Conservation (phyloP, 768 basidiomycete species). For the Boletus sp. region DNA sequence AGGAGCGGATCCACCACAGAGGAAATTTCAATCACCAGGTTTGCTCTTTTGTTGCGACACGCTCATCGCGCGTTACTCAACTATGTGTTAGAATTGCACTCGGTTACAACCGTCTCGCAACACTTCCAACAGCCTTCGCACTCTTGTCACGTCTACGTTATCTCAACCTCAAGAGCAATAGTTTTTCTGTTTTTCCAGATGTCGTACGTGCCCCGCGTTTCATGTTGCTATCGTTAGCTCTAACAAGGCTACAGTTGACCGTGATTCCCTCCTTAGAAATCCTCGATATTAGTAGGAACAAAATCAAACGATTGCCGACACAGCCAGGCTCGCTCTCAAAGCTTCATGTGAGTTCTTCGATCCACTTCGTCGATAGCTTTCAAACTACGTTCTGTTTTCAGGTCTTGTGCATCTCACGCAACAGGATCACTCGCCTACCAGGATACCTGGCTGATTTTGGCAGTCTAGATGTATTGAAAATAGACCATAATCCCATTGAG, state of each 20-base stretch:
- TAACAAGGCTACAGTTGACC: conserved; percentile 57
- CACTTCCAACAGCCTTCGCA: conserved; percentile 72
- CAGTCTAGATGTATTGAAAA: conserved; percentile 73
- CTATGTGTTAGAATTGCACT: conserved; percentile 67
- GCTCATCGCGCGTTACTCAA: conserved; percentile 7
- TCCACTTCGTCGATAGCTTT: background rate
- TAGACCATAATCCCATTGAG: conserved; percentile 90
- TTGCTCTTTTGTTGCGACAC: conserved; percentile 20
- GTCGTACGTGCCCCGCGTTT: conserved; percentile 57
- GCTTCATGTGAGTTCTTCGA: conserved; percentile 55
- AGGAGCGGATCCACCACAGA: conserved; percentile 44
- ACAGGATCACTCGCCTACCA: conserved; percentile 80
- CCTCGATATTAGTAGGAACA: conserved; percentile 92
- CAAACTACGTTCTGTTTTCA: conserved; percentile 30
- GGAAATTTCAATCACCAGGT: conserved; percentile 63
- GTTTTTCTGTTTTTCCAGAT: conserved; percentile 77
- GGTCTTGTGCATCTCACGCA: conserved; percentile 86
- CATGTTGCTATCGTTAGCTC: conserved; percentile 1
- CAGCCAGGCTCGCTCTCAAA: conserved; percentile 76
- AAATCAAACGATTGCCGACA: conserved; percentile 74
- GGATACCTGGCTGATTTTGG: conserved; percentile 72
- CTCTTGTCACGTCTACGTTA: conserved; percentile 75
- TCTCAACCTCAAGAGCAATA: conserved; percentile 84
- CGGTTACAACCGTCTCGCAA: conserved; percentile 78
- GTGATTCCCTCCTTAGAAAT: conserved; percentile 87